These are phyloP conservation scores for Penicillium griseofulvum DNA, from an alignment of 2,329 filamentous ascomycete species.

Conservation along the genomic window DNA sequence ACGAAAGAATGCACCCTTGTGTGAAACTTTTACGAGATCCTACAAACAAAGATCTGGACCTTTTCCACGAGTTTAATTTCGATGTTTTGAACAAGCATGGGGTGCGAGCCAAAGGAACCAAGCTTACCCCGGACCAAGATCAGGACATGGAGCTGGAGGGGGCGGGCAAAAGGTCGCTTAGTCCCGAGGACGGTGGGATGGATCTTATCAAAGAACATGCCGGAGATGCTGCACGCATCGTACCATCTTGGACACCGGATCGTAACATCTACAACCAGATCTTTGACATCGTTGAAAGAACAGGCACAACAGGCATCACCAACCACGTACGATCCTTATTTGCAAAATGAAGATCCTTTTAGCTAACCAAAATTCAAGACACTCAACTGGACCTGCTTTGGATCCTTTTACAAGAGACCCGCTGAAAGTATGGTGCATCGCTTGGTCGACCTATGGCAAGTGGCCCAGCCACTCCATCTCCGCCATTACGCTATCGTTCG, in stretches of 20 bases:
- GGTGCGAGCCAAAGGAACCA: slow-evolving; percentile 13
- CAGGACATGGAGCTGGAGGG: slow-evolving; percentile 31
- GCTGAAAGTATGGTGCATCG: slow-evolving; percentile 54
- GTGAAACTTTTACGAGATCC: slow-evolving; percentile 46
- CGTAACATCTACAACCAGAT: slow-evolving; percentile 52
- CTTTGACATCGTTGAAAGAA: slow-evolving; percentile 48
- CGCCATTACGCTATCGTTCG: slow-evolving; percentile 57
- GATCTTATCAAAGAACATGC: slow-evolving; percentile 23
- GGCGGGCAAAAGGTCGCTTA: slow-evolving; percentile 3
- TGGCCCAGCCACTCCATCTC: slow-evolving; percentile 58
- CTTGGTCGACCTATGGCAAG: slow-evolving; percentile 56
- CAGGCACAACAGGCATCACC: slow-evolving; percentile 51
- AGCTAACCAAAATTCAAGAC: slow-evolving; percentile 26
- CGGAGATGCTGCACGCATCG: slow-evolving; percentile 35
- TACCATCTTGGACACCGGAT: slow-evolving; percentile 57
- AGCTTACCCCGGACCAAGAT: slow-evolving; percentile 16
- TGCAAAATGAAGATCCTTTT: background rate
- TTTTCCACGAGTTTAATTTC: slow-evolving; percentile 40
- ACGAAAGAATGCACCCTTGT: slow-evolving; percentile 42
- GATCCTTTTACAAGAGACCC: slow-evolving; percentile 54
- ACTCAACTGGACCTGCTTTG: slow-evolving; percentile 45
- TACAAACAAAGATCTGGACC: slow-evolving; percentile 37
- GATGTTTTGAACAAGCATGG: slow-evolving; percentile 27
- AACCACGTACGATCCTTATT: slow-evolving; percentile 38
- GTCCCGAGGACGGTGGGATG: slow-evolving; percentile 17